Base-by-base conservation (phyloP, 768 basidiomycete species). In the Russula abietina region DNA sequence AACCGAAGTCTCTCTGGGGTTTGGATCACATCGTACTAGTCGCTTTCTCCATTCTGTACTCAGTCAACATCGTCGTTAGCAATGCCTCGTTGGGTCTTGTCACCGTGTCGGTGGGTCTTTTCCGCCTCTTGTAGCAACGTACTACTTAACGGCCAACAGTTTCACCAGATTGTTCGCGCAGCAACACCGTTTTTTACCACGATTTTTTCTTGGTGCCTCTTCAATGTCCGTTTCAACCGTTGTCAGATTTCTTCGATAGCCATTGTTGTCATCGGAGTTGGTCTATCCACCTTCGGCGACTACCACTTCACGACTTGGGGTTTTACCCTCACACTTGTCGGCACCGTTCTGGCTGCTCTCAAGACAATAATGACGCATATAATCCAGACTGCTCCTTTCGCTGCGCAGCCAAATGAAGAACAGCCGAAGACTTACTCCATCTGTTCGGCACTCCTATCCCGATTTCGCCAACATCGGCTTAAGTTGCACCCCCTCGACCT, bases 131-230 rank as follows among this genome's bases (percentile, higher is more conserved):
- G 55, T 22, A 53, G 57, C 55, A 28, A 39, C 50, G 19, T 19
- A 28, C 28, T 3, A 16, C 19, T 57, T 39, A 49, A 55, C 48
- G 8, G 32, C 5, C 50, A 9, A 65, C 41, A 97, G 93, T 97
- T 99, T 71, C 97, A 98, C 73, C 96, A 98, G 79, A 93, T 98
- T 59, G 87, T 98, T 41, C 89, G 97, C 32, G 91, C 94, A 5
- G 83, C 90, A 22, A 89, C 96, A 0, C 96, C 97, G 0, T 81
- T 98, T 55, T 98, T 98, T 77, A 95, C 91, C 26, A 87, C 97
- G 68, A 56, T 86, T 41, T 81, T 98, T 58, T 86, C 93, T 0
- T 77, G 80, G 57, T 63, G 86, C n/a, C 71, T 98, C 41, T 81
- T 92, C 38, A 80, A 83, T 53, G 77, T 81, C 9, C 78, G 76